phyloP scores from a whole-genome alignment of 1,284 basidiomycete genomes.

The Golubevia pallescens region DNA sequence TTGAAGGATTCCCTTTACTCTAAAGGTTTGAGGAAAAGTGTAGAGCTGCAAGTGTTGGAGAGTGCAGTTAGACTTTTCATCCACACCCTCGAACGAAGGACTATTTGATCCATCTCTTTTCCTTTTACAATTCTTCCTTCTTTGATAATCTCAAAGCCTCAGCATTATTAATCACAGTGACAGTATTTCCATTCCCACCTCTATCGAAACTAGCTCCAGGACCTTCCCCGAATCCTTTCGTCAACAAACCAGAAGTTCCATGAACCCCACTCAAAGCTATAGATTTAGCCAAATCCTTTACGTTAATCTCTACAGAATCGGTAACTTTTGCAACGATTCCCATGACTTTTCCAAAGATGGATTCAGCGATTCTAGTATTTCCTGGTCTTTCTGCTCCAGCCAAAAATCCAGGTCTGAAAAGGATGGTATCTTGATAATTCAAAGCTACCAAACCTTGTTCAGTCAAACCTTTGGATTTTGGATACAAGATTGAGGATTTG shows the following conservation, averaged over 20 bases:
- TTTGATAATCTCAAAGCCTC: conserved; percentile 5
- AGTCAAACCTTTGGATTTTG: conserved; percentile 75
- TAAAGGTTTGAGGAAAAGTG: no score
- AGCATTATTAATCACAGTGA: conserved; percentile 13
- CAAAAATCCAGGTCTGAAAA: conserved; percentile 73
- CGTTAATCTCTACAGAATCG: conserved; percentile 4
- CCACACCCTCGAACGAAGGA: no score
- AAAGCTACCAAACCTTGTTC: conserved; percentile 73
- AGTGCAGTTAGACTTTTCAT: no score
- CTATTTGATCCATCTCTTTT: no score
- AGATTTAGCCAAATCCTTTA: conserved; percentile 19
- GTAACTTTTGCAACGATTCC: not conserved
- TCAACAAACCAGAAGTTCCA: conserved; percentile 13
- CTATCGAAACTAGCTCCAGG: conserved; percentile 14
- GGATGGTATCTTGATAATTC: conserved; percentile 74
- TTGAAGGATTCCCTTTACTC: no score
- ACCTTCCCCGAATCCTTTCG: not conserved
- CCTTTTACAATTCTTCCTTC: not conserved
- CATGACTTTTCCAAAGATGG: conserved; percentile 4
- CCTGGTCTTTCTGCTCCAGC: conserved; percentile 47
- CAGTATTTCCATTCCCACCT: not conserved
- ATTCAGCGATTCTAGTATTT: conserved; percentile 65
- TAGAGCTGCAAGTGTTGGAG: no score
- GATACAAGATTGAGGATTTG: not conserved
- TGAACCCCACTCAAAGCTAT: conserved; percentile 22